phyloP scores from a whole-genome alignment of 768 basidiomycete species.

The Mycena floridula region DNA sequence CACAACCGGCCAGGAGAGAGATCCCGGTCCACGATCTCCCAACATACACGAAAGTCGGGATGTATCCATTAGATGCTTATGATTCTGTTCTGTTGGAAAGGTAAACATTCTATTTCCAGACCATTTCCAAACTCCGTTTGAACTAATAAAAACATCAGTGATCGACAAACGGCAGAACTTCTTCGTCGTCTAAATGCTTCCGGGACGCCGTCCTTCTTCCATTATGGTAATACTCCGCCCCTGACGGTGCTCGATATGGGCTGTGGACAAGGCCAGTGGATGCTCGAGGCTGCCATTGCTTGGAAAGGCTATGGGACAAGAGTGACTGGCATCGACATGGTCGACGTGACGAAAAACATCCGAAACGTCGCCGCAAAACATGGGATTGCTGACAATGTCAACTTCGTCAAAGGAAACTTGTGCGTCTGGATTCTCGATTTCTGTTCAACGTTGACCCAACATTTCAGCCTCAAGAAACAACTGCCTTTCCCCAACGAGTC shows the following conservation, averaged over 20 bases:
- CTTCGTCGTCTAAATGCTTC: slow-evolving; percentile 30
- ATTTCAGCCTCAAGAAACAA: slow-evolving; percentile 29
- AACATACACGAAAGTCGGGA: slow-evolving; percentile 9
- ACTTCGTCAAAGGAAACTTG: slow-evolving; percentile 18
- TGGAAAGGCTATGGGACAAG: slow-evolving; percentile 38
- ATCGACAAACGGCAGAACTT: slow-evolving; percentile 32
- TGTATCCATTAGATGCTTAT: slow-evolving; percentile 18
- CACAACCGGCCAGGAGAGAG: no score
- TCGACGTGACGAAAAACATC: slow-evolving; percentile 13
- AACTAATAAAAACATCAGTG: slow-evolving; percentile 23
- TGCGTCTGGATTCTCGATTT: slow-evolving; percentile 4
- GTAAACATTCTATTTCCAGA: slow-evolving; percentile 4
- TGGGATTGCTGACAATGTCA: slow-evolving; percentile 13
- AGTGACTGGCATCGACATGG: slow-evolving; percentile 27
- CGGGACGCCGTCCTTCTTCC: slow-evolving; percentile 18
- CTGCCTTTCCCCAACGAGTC: slow-evolving; percentile 41
- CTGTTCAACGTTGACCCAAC: neutral
- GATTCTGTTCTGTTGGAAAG: slow-evolving; percentile 13
- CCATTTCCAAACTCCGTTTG: neutral
- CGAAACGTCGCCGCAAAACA: slow-evolving; percentile 11
- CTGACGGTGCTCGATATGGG: slow-evolving; percentile 46
- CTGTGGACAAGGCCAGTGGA: slow-evolving; percentile 49
- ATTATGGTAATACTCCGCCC: slow-evolving; percentile 23
- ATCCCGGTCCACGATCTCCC: neutral
- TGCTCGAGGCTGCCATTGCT: slow-evolving; percentile 36